phyloP scores from a whole-genome alignment of 2,329 filamentous ascomycete genomes.

The Monilinia fructigena region DNA sequence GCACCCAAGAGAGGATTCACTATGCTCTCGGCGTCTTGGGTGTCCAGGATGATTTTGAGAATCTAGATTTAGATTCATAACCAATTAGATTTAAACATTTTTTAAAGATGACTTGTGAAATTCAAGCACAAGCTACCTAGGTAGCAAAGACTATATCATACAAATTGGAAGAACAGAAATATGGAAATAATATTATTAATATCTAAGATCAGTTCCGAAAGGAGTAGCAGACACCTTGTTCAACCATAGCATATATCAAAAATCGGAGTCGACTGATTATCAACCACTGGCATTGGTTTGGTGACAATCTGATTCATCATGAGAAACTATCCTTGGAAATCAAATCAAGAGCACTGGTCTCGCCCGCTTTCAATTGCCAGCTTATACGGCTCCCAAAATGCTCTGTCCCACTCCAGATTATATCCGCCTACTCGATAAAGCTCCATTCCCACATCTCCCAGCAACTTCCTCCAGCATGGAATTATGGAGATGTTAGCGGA shows the following conservation, averaged over 20 bases:
- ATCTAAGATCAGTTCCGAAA: constrained; percentile 42
- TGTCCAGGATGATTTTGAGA: constrained; percentile 72
- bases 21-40: constrained; percentile 78
- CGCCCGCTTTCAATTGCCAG: not conserved
- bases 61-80: constrained; percentile 51
- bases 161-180: too few relatives aligned
- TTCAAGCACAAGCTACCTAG: not conserved
- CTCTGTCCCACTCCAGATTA: too few relatives aligned
- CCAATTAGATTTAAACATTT: not conserved
- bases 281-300: constrained; percentile 55
- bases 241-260: constrained; percentile 45
- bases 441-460: too few relatives aligned
- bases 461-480: too few relatives aligned
- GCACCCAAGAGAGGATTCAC: constrained; percentile 61
- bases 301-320: not conserved
- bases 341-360: too few relatives aligned
- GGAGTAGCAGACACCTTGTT: constrained; percentile 53
- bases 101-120: not conserved
- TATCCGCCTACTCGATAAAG: too few relatives aligned
- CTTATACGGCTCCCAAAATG: too few relatives aligned
- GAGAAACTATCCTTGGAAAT: not conserved
- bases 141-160: not conserved
- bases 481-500: too few relatives aligned
- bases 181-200: too few relatives aligned
- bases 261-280: constrained; percentile 51